Conservation (phyloP, 2,329 filamentous ascomycete species). For the Malbranchea cinnamomea region DNA sequence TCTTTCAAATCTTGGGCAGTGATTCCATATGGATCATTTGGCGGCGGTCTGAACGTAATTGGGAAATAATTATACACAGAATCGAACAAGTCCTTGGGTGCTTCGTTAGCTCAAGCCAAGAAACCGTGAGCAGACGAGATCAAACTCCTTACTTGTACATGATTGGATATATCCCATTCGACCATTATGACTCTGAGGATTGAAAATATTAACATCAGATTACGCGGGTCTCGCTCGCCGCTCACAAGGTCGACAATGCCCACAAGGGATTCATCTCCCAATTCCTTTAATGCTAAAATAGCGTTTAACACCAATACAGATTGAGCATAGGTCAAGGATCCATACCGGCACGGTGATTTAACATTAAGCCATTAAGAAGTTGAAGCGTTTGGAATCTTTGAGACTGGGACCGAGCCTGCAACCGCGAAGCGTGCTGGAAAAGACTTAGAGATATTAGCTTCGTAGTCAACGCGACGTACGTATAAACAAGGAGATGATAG, state of each 20-base stretch:
- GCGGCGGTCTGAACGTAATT: slow-evolving; percentile 54
- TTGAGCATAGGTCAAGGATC: slow-evolving; percentile 1
- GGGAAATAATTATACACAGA: slow-evolving; percentile 59
- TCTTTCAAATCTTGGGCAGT: slow-evolving; percentile 54
- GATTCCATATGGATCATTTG: slow-evolving; percentile 54
- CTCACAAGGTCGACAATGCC: slow-evolving; percentile 50
- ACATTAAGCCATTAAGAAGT: slow-evolving; percentile 47
- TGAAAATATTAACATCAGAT: slow-evolving; percentile 56
- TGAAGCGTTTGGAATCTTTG: slow-evolving; percentile 49
- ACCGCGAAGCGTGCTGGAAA: slow-evolving; percentile 38
- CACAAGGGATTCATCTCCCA: slow-evolving; percentile 45
- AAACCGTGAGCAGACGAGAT: background rate
- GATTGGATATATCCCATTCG: slow-evolving; percentile 48
- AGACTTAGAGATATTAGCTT: slow-evolving; percentile 23
- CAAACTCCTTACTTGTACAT: slow-evolving; percentile 40
- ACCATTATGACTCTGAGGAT: slow-evolving; percentile 51
- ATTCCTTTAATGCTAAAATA: slow-evolving; percentile 35
- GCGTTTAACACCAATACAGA: slow-evolving; percentile 1
- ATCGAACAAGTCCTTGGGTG: slow-evolving; percentile 41
- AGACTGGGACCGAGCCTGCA: slow-evolving; percentile 47
- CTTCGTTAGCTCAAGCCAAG: background rate
- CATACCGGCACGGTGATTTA: slow-evolving; percentile 42
- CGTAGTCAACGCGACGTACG: too few species aligned
- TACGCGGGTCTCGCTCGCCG: slow-evolving; percentile 54
- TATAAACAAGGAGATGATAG: too few species aligned